Evolutionary conservation across 106 monocot genomes (phyloP).

Genomic region (Vanilla planifolia): DNA sequence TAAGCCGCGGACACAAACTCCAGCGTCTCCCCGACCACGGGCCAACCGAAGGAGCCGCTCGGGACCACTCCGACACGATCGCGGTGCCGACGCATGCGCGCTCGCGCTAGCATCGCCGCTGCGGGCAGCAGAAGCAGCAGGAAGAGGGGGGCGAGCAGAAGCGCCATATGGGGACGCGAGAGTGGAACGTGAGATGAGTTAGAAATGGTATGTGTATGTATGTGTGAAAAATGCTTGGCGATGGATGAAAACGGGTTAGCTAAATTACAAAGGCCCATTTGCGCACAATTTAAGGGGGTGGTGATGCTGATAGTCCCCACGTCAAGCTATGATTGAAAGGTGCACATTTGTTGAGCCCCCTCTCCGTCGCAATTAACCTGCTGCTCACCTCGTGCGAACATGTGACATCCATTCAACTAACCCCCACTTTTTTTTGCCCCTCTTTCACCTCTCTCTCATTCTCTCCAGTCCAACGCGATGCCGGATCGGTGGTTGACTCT

Average conservation of each 20-base stretch:
- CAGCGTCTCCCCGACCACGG: slow-evolving; percentile 84
- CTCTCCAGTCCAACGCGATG: no score
- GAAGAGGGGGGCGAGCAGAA: not conserved
- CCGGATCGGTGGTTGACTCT: no score
- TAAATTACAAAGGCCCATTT: not conserved
- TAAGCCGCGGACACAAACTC: slow-evolving; percentile 82
- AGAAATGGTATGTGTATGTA: not conserved
- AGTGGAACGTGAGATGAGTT: not conserved
- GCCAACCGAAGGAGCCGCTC: slow-evolving; percentile 64
- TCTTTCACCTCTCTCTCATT: no score
- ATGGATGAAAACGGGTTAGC: not conserved
- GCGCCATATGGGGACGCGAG: not conserved
- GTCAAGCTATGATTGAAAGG: slow-evolving; percentile 11
- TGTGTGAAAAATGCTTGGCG: not conserved
- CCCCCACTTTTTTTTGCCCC: not conserved
- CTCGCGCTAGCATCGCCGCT: not conserved
- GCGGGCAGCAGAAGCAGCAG: not conserved
- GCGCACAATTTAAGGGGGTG: not conserved
- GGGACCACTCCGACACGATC: slow-evolving; percentile 21
- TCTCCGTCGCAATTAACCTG: no score
- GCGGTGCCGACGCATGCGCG: not conserved
- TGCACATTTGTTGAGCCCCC: not conserved
- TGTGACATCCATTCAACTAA: slow-evolving; percentile 2
- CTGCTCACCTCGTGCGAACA: slow-evolving; percentile 9
- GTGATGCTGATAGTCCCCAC: not conserved